A percentile compares a stretch with the other conserved stretches of the same genome.
phyloP scores from a whole-genome alignment of 306 rosid genomes.

The Arachis stenosperma region DNA sequence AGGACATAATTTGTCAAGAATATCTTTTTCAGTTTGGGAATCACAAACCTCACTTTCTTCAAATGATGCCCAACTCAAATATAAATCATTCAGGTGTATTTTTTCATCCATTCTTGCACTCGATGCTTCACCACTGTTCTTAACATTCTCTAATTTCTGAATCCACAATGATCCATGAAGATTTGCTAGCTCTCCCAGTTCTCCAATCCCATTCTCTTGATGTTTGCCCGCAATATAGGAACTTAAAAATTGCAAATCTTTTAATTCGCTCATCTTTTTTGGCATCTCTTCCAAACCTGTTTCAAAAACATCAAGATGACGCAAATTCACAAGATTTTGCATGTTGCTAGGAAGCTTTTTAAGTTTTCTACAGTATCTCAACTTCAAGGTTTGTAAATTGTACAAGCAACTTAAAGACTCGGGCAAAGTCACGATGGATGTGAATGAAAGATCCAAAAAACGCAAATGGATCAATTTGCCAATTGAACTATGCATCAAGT shows the following conservation, averaged over 20 bases:
- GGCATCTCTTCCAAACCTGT: background rate
- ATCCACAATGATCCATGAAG: background rate
- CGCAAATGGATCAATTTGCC: background rate
- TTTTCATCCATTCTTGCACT: background rate
- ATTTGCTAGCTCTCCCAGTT: background rate
- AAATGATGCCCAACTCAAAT: background rate
- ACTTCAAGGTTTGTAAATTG: background rate
- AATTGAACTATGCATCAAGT: background rate
- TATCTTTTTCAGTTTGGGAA: background rate
- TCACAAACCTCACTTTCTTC: background rate
- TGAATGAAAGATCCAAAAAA: background rate
- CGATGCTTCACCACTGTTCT: background rate
- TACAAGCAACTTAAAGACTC: background rate
- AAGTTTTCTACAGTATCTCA: background rate
- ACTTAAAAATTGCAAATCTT: background rate
- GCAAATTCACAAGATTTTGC: slow-evolving; percentile 1
- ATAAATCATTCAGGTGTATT: background rate
- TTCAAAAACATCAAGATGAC: background rate
- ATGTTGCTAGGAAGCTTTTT: background rate
- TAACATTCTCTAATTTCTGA: background rate
- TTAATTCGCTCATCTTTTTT: background rate
- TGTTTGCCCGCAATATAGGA: background rate
- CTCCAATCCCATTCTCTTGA: background rate
- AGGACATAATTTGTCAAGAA: background rate
- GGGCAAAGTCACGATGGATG: background rate